phyloP scores from a whole-genome alignment of 441 rosid genomes.

The Erodium texanum region DNA sequence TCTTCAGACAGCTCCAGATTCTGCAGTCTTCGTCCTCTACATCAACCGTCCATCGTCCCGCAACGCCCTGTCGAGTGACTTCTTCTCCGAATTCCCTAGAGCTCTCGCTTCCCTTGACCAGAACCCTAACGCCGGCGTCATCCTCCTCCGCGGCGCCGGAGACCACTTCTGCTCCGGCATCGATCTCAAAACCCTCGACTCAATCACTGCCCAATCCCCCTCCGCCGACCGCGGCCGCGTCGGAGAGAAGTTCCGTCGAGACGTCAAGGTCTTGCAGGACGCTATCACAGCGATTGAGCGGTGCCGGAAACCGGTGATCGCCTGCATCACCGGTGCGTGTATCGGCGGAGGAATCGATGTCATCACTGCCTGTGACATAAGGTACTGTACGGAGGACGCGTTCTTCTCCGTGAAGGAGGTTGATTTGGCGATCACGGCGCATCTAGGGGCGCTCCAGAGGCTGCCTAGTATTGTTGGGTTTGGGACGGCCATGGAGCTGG shows the following conservation, averaged over 20 bases:
- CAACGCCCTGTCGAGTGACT: constrained; percentile 60
- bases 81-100: constrained; percentile 51
- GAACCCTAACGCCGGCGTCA: constrained; percentile 43
- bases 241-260: constrained; percentile 39
- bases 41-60: constrained; percentile 51
- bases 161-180: constrained; percentile 77
- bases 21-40: constrained; percentile 42
- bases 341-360: constrained; percentile 62
- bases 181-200: constrained; percentile 40
- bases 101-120: constrained; percentile 53
- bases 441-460: constrained; percentile 76
- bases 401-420: constrained; percentile 77
- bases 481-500: constrained; percentile 62
- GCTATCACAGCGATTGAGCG: constrained; percentile 62
- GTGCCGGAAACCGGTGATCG: constrained; percentile 73
- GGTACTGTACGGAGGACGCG: constrained; percentile 52
- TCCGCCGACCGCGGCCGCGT: constrained; percentile 38
- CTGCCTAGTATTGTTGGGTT: constrained; percentile 60
- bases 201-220: constrained; percentile 10
- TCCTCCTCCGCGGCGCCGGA: constrained; percentile 57
- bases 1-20: constrained; percentile 24
- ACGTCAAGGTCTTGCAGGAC: constrained; percentile 48
- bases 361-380: constrained; percentile 62
- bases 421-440: constrained; percentile 67
- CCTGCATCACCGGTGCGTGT: constrained; percentile 59